Base-by-base conservation (phyloP, 805 yeast species). In the Trichomonascus vanleenenianus region DNA sequence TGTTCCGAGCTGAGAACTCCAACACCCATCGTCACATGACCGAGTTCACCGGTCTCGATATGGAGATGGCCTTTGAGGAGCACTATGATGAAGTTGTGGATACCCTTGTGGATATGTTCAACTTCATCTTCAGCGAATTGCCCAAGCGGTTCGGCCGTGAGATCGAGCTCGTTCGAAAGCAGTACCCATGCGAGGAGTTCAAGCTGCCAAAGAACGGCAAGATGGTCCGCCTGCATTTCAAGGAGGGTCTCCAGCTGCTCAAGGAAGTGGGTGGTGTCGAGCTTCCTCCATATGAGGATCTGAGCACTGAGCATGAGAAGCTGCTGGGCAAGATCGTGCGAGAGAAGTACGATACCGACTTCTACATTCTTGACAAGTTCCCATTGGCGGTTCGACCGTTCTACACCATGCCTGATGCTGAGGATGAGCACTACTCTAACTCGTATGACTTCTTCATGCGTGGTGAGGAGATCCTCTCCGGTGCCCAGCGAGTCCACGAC, bases 1-100 rank as follows among this genome's bases (percentile, higher is more conserved):
- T 93, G 38, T 93, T 93, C 78, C 81, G 99, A 71, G 99, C 99
- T 47, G 99, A 93, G 69, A 91, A 93, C 75, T 91, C 97, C 51
- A 89, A 93, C 74, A 91, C 98, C 16, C 97, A 93, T 68, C 89
- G 99, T 72, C 99, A 93, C 70, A 83, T 93, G 95, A 93, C 99
- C 47, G 99, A 93, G 70, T 93, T 93, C 66, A 85, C 84, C 51
- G 99, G 99, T 48, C 80, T 94, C 59, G 99, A 93, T 74, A 70
- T 93, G 70, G 99, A 93, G 71, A 88, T 93, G 95, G 85, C 96
- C 9, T 85, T 93, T 62, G 97, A 93, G 72, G 96, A 89, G 71
- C 97, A 93, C 71, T 93, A 93, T 67, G 94, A 93, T 62, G 99
- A 93, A 72, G 94, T 82, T 39, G 56, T 79, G 44, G 81, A 79